Evolutionary conservation across 495 filamentous ascomycete species (phyloP).

Genomic region (Aspergillus sclerotiicarbonarius): DNA sequence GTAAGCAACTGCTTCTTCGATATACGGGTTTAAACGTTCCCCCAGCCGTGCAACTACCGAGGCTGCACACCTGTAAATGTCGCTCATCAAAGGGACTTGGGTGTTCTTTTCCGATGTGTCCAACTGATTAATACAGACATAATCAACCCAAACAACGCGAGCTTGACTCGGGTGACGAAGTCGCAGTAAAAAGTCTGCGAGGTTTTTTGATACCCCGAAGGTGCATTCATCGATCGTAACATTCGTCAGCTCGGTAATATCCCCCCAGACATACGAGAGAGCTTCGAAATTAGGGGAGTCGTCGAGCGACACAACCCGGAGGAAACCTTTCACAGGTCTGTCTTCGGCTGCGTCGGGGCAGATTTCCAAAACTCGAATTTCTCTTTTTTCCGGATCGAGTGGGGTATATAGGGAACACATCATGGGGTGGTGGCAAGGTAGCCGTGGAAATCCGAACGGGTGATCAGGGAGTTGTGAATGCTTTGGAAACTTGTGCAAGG

Average conservation of each 20-base stretch:
- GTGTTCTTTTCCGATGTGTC: constrained; percentile 25
- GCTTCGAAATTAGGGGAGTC: constrained; percentile 26
- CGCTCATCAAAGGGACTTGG: constrained; percentile 31
- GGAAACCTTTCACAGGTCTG: background rate
- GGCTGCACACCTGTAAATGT: constrained; percentile 26
- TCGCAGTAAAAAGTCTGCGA: constrained; percentile 24
- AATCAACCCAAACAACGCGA: constrained; percentile 32
- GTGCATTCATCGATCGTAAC: constrained; percentile 20
- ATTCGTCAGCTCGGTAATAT: constrained; percentile 12
- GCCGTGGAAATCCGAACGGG: too few species aligned
- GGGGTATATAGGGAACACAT: background rate
- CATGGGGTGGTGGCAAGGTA: too few species aligned
- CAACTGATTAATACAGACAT: constrained; percentile 34
- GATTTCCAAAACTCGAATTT: constrained; percentile 9
- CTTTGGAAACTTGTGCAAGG: too few species aligned
- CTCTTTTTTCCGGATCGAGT: background rate
- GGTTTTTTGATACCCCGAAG: constrained; percentile 24
- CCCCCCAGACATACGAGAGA: constrained; percentile 39
- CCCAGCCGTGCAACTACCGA: constrained; percentile 27
- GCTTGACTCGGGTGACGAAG: constrained; percentile 23
- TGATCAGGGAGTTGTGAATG: too few species aligned
- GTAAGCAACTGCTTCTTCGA: background rate
- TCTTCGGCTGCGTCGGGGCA: background rate
- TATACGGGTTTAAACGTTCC: background rate
- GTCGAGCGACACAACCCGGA: constrained; percentile 8